A percentile compares a stretch with the other conserved stretches of the same genome.
These are phyloP conservation scores for Ustilago sp. DNA, from an alignment of 1,284 basidiomycete species.

Conservation along the genomic window DNA sequence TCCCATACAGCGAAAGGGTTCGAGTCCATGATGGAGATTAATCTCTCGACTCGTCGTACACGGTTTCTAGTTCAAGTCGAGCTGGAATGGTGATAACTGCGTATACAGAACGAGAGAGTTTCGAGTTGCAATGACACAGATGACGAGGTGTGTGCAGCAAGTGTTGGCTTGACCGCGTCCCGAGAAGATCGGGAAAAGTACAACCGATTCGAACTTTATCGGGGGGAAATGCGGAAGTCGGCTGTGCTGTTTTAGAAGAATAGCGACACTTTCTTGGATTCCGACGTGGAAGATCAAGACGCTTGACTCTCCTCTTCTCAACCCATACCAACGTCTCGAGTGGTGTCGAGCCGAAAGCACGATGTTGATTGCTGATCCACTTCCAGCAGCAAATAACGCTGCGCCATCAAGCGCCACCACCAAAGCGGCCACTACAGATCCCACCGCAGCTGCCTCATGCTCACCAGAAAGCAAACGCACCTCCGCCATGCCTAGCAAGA, in stretches of 20 bases:
- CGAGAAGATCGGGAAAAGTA: conserved; percentile 8
- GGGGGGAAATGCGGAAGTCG: background rate
- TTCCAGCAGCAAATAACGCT: background rate
- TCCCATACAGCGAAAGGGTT: conserved; percentile 53
- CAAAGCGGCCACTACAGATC: background rate
- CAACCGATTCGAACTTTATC: conserved; percentile 7
- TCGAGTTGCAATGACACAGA: background rate
- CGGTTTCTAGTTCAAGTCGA: too few relatives aligned
- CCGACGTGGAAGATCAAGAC: background rate
- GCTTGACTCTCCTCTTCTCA: background rate
- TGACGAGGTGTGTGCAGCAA: background rate
- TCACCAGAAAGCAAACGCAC: background rate
- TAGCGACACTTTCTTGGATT: background rate
- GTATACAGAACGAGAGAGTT: background rate
- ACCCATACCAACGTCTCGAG: background rate
- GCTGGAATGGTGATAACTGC: too few relatives aligned
- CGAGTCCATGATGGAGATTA: conserved; percentile 26
- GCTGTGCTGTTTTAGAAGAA: conserved; percentile 4
- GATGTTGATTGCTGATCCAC: conserved; percentile 1
- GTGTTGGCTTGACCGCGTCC: conserved; percentile 36
- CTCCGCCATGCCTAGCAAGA: conserved; percentile 19
- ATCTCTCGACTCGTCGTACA: background rate
- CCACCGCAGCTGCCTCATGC: background rate
- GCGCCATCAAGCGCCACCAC: background rate
- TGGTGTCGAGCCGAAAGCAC: background rate